Percentiles rank a stretch among this genome's conserved stretches.
Conservation (phyloP, 1,284 basidiomycete genomes). For the Naganishia sp. region DNA sequence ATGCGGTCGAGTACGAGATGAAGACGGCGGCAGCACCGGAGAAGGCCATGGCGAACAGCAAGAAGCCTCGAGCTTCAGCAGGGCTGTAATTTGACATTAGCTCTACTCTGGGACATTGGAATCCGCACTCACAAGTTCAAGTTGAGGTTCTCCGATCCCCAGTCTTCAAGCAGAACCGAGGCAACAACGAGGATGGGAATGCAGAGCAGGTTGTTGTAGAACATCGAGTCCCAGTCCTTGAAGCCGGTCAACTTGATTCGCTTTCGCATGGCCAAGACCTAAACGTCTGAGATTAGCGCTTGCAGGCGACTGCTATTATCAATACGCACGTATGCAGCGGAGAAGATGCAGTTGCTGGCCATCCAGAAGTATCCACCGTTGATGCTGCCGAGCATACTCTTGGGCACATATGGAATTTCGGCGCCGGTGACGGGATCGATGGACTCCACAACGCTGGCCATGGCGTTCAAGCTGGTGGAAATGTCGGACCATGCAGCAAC, state of each 20-base stretch:
- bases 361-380: constrained; percentile 96
- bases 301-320: background rate
- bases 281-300: background rate
- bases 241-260: constrained; percentile 97
- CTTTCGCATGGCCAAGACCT: constrained; percentile 96
- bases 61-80: constrained; percentile 70
- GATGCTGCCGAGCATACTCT: constrained; percentile 56
- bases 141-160: constrained; percentile 75
- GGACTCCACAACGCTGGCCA: constrained; percentile 37
- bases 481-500: constrained; percentile 96
- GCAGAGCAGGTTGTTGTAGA: constrained; percentile 96
- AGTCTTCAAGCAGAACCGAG: constrained; percentile 86
- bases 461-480: constrained; percentile 50
- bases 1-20: constrained; percentile 97
- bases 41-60: constrained; percentile 87
- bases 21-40: constrained; percentile 96
- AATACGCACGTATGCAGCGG: constrained; percentile 81
- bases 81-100: constrained; percentile 62
- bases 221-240: constrained; percentile 99
- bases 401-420: constrained; percentile 39
- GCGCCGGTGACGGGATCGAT: constrained; percentile 47
- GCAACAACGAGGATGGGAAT: constrained; percentile 85
- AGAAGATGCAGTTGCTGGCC: constrained; percentile 85
- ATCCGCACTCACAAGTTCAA: constrained; percentile 78
- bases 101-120: constrained; percentile 18